phyloP scores from a whole-genome alignment of 164 flowering plant species.

The Houttuynia cordata region DNA sequence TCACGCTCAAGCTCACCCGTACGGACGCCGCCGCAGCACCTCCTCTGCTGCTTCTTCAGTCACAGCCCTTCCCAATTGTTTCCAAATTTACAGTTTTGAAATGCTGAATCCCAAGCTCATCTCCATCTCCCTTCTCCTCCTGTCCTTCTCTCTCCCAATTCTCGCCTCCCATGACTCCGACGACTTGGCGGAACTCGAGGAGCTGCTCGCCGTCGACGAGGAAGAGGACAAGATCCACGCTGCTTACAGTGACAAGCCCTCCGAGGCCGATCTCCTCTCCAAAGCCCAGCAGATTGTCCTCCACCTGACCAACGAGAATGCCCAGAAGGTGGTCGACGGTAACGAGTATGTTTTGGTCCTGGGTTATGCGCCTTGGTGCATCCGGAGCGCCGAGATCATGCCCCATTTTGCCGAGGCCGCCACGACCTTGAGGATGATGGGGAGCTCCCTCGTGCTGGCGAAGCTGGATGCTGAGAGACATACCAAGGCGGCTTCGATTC shows the following conservation, averaged over 20 bases:
- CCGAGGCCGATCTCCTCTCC: conserved; percentile 52
- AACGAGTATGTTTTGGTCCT: conserved; percentile 71
- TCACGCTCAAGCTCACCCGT: too few species aligned
- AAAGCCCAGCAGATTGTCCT: conserved; percentile 69
- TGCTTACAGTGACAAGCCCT: conserved; percentile 15
- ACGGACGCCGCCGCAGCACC: too few species aligned
- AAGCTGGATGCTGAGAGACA: conserved; percentile 80
- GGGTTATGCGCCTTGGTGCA: conserved; percentile 94
- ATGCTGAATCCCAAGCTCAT: conserved; percentile 1
- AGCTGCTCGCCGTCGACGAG: conserved; percentile 62
- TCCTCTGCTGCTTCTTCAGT: too few species aligned
- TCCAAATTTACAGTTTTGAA: too few species aligned
- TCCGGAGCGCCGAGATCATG: conserved; percentile 86
- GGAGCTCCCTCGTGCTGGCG: conserved; percentile 52
- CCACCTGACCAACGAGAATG: conserved; percentile 52
- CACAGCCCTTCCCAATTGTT: too few species aligned
- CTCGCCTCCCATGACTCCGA: conserved; percentile 20
- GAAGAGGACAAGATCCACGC: conserved; percentile 23
- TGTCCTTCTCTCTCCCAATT: conserved; percentile 15
- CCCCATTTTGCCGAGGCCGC: conserved; percentile 91
- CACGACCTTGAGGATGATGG: conserved; percentile 45
- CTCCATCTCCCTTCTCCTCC: conserved; percentile 21
- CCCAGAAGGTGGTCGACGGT: conserved; percentile 36
- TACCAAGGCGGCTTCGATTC: conserved; percentile 48
- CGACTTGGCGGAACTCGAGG: conserved; percentile 45